Evolutionary conservation across 148 eudicot species (phyloP).

Genomic region (Agrostemma githago): DNA sequence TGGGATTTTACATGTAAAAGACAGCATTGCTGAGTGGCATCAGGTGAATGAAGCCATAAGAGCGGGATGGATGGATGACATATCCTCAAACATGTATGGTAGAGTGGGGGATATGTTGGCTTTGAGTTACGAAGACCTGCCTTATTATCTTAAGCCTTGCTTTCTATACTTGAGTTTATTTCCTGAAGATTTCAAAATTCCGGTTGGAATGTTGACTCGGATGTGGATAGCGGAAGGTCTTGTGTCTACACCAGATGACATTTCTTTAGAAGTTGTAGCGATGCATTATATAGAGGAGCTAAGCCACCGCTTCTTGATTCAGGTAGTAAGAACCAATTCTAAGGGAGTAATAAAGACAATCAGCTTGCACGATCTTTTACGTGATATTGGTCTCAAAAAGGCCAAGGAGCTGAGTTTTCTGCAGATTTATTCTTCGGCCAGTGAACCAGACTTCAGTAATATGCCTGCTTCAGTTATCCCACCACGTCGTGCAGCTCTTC

Average conservation of each 20-base stretch:
- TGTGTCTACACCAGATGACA: not conserved
- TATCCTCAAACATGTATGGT: conserved; percentile 7
- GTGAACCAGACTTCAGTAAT: no score
- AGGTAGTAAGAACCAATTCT: not conserved
- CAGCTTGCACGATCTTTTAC: conserved; percentile 19
- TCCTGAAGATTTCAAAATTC: conserved; percentile 16
- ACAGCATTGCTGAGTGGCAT: conserved; percentile 14
- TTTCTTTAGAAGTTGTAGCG: conserved; percentile 18
- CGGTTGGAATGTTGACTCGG: conserved; percentile 2
- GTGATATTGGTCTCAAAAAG: conserved; percentile 23
- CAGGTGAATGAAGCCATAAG: conserved; percentile 4
- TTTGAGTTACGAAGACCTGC: conserved; percentile 14
- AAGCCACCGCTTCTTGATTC: conserved; percentile 21
- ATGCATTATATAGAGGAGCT: conserved; percentile 15
- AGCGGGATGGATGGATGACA: conserved; percentile 5
- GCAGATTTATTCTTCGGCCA: no score
- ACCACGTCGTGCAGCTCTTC: no score
- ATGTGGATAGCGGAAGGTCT: conserved; percentile 27
- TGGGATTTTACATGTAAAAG: conserved; percentile 18
- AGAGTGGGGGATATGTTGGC: conserved; percentile 10
- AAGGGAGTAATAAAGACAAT: conserved; percentile 9
- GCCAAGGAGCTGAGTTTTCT: no score
- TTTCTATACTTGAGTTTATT: conserved; percentile 20
- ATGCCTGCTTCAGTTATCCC: no score
- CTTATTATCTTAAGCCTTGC: conserved; percentile 18